Percentiles rank a stretch among this genome's conserved stretches.
Evolutionary conservation across 495 filamentous ascomycete species (phyloP).

Genomic region (Hypoxylon fuscum): DNA sequence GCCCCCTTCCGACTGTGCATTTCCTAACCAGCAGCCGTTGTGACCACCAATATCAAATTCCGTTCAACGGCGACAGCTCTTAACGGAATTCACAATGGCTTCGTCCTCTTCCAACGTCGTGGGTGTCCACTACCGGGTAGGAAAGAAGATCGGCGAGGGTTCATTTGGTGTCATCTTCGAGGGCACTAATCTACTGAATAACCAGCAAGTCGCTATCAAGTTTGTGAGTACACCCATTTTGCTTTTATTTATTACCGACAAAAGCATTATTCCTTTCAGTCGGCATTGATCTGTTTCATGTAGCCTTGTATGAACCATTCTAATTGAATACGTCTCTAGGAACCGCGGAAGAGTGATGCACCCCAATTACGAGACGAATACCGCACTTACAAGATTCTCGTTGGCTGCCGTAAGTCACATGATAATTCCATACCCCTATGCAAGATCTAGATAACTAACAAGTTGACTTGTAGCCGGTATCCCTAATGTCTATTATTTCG

Average conservation of each 20-base stretch:
- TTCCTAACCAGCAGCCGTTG: constrained; percentile 4
- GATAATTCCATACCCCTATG: not conserved
- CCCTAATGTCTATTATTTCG: constrained; percentile 99
- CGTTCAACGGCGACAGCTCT: constrained; percentile 4
- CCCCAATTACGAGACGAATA: constrained; percentile 99
- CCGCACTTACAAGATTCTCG: constrained; percentile 98
- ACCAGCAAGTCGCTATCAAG: constrained; percentile 99
- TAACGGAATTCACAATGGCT: constrained; percentile 68
- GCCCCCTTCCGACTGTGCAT: constrained; percentile 23
- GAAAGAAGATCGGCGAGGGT: constrained; percentile 99
- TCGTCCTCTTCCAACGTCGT: constrained; percentile 98
- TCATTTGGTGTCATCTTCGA: constrained; percentile 99
- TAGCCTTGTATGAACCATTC: constrained; percentile 2
- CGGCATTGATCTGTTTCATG: not conserved
- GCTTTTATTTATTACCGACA: not conserved
- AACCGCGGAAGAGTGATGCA: constrained; percentile 98
- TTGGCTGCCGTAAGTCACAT: constrained; percentile 90
- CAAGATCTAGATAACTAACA: constrained; percentile 28
- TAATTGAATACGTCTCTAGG: constrained; percentile 59
- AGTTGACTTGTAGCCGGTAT: constrained; percentile 78
- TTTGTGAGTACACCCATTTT: constrained; percentile 74
- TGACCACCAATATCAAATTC: constrained; percentile 2
- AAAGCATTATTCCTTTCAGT: constrained; percentile 2
- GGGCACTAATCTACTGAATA: constrained; percentile 97
- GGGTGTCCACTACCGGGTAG: constrained; percentile 97